Conservation (phyloP, 2,329 filamentous ascomycete species). For the Aspergillus sp. region DNA sequence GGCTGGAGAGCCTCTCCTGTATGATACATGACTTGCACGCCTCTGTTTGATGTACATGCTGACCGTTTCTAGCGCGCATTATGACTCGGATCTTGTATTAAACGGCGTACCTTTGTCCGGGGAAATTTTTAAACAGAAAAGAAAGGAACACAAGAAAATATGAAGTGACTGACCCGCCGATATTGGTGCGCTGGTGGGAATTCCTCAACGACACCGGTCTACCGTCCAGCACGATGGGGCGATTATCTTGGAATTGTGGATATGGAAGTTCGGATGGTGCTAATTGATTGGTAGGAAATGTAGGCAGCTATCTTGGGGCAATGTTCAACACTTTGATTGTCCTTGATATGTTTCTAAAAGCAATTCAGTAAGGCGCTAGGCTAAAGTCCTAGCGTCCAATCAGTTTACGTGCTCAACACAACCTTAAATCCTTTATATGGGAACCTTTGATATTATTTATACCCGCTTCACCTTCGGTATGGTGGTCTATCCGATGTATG, state of each 20-base stretch:
- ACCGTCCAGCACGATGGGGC: background rate
- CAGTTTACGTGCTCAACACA: background rate
- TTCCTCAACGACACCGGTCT: constrained; percentile 19
- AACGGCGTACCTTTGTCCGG: background rate
- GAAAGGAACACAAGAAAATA: background rate
- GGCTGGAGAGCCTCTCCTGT: constrained; percentile 78
- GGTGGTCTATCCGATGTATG: constrained; percentile 21
- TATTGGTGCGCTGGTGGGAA: background rate
- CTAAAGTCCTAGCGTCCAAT: background rate
- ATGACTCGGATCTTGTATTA: constrained; percentile 48
- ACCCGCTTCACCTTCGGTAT: constrained; percentile 22
- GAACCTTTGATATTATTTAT: background rate
- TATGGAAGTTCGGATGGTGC: background rate
- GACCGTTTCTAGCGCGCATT: constrained; percentile 39
- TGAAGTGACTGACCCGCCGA: background rate
- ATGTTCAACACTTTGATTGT: background rate
- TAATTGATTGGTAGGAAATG: background rate
- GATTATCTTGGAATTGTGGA: background rate
- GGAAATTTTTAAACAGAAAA: background rate
- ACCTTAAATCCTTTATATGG: no score
- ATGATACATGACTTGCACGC: constrained; percentile 43
- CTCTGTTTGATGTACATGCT: background rate
- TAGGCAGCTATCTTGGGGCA: background rate
- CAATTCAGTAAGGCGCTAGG: background rate
- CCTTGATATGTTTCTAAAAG: background rate